Percentiles rank a stretch among this genome's conserved stretches.
Conservation (phyloP, 1,139 yeast genomes). For the Geotrichum klebahnii region DNA sequence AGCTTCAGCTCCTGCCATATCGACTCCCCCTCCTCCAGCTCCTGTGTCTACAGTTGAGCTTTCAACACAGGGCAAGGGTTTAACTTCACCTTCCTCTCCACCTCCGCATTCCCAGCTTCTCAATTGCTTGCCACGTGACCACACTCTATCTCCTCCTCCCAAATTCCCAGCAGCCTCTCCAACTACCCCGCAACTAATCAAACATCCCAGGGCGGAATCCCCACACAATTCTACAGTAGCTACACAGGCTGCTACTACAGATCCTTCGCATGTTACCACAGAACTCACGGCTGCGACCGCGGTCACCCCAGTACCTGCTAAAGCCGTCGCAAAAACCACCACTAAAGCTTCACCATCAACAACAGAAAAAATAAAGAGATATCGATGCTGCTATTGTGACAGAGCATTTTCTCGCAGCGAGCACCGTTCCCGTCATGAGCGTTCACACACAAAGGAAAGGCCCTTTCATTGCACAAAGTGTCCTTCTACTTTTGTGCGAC, state of each 20-base stretch:
- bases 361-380: conserved; percentile 31
- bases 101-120: conserved; percentile 5
- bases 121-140: conserved; percentile 1
- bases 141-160: neutral
- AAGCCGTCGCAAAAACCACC: conserved; percentile 3
- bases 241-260: neutral
- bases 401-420: conserved; percentile 77
- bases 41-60: neutral
- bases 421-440: conserved; percentile 76
- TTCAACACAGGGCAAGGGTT: no score
- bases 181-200: conserved; percentile 4
- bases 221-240: neutral
- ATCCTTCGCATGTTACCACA: neutral
- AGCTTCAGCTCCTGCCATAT: neutral
- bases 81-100: neutral
- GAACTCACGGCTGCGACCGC: neutral
- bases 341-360: conserved; percentile 4
- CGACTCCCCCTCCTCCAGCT: neutral
- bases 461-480: conserved; percentile 75
- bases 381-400: conserved; percentile 76
- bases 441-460: conserved; percentile 79
- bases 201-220: no score
- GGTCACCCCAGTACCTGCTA: neutral
- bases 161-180: neutral
- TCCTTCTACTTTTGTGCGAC: conserved; percentile 66